Percentiles rank a stretch among this genome's conserved stretches.
Conservation (phyloP, 768 basidiomycete genomes). For the Baorangia bicolor region DNA sequence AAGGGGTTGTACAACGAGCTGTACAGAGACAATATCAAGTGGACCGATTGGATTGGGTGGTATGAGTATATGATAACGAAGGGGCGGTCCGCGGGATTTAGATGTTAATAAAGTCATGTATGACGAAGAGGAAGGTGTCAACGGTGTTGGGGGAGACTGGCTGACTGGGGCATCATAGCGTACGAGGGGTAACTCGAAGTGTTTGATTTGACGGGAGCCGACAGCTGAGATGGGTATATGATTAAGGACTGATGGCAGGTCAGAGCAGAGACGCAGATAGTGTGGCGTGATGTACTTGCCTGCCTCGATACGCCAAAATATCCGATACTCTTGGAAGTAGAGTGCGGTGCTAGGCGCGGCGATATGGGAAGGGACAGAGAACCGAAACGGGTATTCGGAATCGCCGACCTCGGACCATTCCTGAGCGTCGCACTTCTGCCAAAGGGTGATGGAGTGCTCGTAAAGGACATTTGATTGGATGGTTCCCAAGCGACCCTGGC, state of each 20-base stretch:
- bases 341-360: constrained; percentile 64
- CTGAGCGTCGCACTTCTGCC: constrained; percentile 59
- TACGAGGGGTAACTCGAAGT: constrained; percentile 69
- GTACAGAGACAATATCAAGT: constrained; percentile 66
- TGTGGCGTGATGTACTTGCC: constrained; percentile 42
- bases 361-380: constrained; percentile 62
- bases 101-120: constrained; percentile 42
- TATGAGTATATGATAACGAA: constrained; percentile 58
- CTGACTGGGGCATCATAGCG: constrained; percentile 62
- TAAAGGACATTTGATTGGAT: constrained; percentile 64
- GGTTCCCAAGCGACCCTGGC: constrained; percentile 58
- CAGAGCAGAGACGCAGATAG: constrained; percentile 14
- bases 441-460: constrained; percentile 64
- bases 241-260: constrained; percentile 52
- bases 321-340: constrained; percentile 73
- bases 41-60: constrained; percentile 67
- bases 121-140: constrained; percentile 36
- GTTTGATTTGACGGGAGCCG: constrained; percentile 65
- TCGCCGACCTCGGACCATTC: constrained; percentile 63
- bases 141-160: constrained; percentile 36
- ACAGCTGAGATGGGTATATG: constrained; percentile 65
- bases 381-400: constrained; percentile 67
- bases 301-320: constrained; percentile 84
- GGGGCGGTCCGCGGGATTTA: constrained; percentile 55
- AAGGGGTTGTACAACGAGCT: constrained; percentile 58